A percentile compares a stretch with the other conserved stretches of the same genome.
These are phyloP conservation scores for Jacaranda copaia DNA, from an alignment of 257 asterid species.

Conservation along the genomic window DNA sequence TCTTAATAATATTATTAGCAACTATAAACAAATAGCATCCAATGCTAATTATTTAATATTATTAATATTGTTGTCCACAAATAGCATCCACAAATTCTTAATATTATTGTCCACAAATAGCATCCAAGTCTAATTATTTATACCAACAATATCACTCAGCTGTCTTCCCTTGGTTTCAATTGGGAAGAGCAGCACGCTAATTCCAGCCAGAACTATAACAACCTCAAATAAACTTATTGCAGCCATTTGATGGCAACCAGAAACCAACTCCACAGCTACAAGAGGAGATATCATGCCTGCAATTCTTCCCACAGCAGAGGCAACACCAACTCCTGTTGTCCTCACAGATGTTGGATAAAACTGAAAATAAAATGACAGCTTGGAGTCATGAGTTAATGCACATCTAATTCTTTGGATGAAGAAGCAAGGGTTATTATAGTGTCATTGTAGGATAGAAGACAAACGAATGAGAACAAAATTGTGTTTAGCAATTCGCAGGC, in stretches of 20 bases:
- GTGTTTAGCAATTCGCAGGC: not conserved
- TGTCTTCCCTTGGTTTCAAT: slow-evolving; percentile 70
- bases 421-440: no score
- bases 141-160: slow-evolving; percentile 48
- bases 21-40: not conserved
- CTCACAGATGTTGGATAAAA: slow-evolving; percentile 85
- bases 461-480: not conserved
- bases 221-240: slow-evolving; percentile 67
- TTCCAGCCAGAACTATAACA: slow-evolving; percentile 55
- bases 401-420: not conserved
- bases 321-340: slow-evolving; percentile 76
- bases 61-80: not conserved
- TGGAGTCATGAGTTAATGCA: not conserved
- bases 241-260: slow-evolving; percentile 69
- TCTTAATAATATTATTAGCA: not conserved
- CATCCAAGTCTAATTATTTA: slow-evolving; percentile 28
- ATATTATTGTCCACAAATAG: not conserved
- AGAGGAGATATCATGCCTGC: slow-evolving; percentile 86
- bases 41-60: slow-evolving; percentile 32
- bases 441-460: not conserved
- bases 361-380: slow-evolving; percentile 38
- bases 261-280: slow-evolving; percentile 73
- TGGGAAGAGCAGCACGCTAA: slow-evolving; percentile 63
- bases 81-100: no score
- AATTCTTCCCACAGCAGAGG: slow-evolving; percentile 75